Evolutionary conservation across 805 yeast genomes (phyloP).

Genomic region (Priceomyces melissophilus): DNA sequence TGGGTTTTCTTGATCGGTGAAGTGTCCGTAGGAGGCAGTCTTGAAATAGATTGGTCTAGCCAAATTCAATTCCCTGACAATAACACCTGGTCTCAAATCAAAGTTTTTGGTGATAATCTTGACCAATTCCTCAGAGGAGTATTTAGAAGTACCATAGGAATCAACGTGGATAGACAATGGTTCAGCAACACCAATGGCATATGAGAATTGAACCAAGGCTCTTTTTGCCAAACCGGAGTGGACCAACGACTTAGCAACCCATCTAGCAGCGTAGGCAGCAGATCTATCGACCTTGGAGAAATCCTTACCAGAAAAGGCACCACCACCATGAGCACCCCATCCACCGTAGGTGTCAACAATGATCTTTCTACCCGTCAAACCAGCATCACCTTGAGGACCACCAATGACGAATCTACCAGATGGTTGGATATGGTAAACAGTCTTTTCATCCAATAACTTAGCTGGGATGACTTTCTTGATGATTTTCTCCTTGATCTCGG

Average conservation of each 20-base stretch:
- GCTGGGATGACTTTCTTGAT: slow-evolving; percentile 91
- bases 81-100: slow-evolving; percentile 98
- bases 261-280: slow-evolving; percentile 99
- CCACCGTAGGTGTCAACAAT: slow-evolving; percentile 99
- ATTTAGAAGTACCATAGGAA: slow-evolving; percentile 95
- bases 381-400: slow-evolving; percentile 99
- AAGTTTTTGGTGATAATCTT: slow-evolving; percentile 90
- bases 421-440: slow-evolving; percentile 97
- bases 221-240: slow-evolving; percentile 94
- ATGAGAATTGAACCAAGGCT: slow-evolving; percentile 96
- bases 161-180: slow-evolving; percentile 97
- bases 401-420: slow-evolving; percentile 99
- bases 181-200: slow-evolving; percentile 99
- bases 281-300: slow-evolving; percentile 99
- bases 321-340: slow-evolving; percentile 99
- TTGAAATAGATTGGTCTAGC: slow-evolving; percentile 99
- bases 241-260: slow-evolving; percentile 99
- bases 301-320: slow-evolving; percentile 99
- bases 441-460: slow-evolving; percentile 86
- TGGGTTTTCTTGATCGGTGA: slow-evolving; percentile 97
- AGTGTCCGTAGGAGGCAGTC: slow-evolving; percentile 99
- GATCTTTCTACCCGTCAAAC: slow-evolving; percentile 98
- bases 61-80: slow-evolving; percentile 92
- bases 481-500: slow-evolving; percentile 71
- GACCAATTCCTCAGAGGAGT: slow-evolving; percentile 86